Evolutionary conservation across 352 stramenopile genomes (phyloP).

Genomic region (Phytopythium montanum): DNA sequence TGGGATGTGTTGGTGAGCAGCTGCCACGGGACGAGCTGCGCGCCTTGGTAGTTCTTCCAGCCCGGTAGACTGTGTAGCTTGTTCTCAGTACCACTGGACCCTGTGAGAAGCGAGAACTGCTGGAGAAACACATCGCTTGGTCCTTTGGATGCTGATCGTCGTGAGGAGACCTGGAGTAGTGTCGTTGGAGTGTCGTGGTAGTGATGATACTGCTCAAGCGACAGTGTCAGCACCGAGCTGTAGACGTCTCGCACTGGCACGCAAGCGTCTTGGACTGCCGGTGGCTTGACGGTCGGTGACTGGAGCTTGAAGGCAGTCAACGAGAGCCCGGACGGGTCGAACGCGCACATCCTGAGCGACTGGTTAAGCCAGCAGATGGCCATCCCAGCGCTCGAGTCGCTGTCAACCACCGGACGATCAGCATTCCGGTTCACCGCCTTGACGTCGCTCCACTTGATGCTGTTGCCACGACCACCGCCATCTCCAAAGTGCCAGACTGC

Average conservation of each 20-base stretch:
- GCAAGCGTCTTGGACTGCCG: neutral
- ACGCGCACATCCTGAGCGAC: neutral
- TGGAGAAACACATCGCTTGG: slow-evolving; percentile 36
- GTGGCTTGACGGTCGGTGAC: neutral
- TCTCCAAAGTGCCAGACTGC: slow-evolving; percentile 1
- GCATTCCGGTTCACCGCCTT: neutral
- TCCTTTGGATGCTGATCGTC: slow-evolving; percentile 13
- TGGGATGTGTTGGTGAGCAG: slow-evolving; percentile 36
- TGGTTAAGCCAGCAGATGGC: slow-evolving; percentile 2
- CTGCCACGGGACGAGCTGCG: slow-evolving; percentile 46
- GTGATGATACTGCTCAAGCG: slow-evolving; percentile 62
- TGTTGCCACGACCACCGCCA: neutral
- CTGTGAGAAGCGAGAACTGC: slow-evolving; percentile 43
- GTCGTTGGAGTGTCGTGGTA: slow-evolving; percentile 45
- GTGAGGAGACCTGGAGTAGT: slow-evolving; percentile 39
- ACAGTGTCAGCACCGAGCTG: slow-evolving; percentile 28
- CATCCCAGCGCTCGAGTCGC: neutral
- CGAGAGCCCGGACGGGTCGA: neutral
- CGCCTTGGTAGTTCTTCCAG: slow-evolving; percentile 56
- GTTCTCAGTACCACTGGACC: slow-evolving; percentile 19
- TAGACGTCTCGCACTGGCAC: slow-evolving; percentile 15
- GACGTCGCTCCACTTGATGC: slow-evolving; percentile 4
- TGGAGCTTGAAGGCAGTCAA: neutral
- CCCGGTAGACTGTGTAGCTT: slow-evolving; percentile 43
- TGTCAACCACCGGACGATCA: neutral